Evolutionary conservation across 495 filamentous ascomycete species (phyloP), one percentile per base, ranked within the genome.

Genomic region (Penicillium crystallinum): DNA sequence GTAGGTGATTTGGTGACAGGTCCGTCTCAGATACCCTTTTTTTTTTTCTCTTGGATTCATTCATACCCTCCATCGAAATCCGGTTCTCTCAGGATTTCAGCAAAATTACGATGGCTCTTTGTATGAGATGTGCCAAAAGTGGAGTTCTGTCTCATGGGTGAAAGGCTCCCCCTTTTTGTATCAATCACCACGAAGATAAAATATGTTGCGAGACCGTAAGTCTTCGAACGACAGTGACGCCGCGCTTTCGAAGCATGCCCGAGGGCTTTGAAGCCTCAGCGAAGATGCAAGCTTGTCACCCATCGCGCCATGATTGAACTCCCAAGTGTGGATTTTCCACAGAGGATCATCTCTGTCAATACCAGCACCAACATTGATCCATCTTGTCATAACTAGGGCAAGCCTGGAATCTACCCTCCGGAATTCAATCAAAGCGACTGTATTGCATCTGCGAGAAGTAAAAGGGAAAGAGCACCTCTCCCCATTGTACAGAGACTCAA

Each of bases 141-240:
- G 23, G 22, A 7, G 14, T 30, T 34, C 23, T 29, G n/a, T 15
- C 27, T 22, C 9, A 37, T 11, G 8, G 10, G 15, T 22, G 12
- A 50, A 41, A 18, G 36, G 27, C 36, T 30, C 12, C n/a, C 31
- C 47, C 2, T 31, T 34, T 42, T 18, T 29, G 49, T 38, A 56
- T 46, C 33, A 11, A 9, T 46, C 8, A 17, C 46, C n/a, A 40
- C 37, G 15, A 12, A 56, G 53, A 46, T 51, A 46, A 14, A 31
- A 38, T 14, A 56, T 31, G 40, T 51, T 56, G n/a, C 27, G 27
- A 34, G 40, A 51, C 25, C 21, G n/a, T 31, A 51, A 34, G 6
- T 40, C 46, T 17, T 40, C 6, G 39, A 51, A 51, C 38, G 46
- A 51, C 22, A 22, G 12, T 39, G 39, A 12, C n/a, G 40, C 40